Evolutionary conservation across 2,329 filamentous ascomycete species (phyloP).

Genomic region (Apiospora rasikravindrae): DNA sequence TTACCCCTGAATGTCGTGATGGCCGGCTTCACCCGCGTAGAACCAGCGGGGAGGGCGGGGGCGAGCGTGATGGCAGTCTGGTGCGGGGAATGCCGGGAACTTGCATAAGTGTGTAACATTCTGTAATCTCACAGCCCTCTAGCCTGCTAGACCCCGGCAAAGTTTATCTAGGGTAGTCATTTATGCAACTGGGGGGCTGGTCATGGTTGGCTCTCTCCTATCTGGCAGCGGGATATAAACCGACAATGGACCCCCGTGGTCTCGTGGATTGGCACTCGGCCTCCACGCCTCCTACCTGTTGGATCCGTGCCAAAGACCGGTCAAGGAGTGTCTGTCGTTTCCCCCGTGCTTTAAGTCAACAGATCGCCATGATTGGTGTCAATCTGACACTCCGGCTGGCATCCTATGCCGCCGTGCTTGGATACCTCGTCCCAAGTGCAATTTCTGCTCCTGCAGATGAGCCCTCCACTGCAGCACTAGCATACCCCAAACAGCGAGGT

Average conservation of each 20-base stretch:
- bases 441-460: not conserved
- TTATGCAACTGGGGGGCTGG: not conserved
- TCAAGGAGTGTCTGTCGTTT: not conserved
- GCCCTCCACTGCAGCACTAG: not conserved
- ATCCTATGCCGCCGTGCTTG: not conserved
- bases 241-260: not conserved
- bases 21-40: not conserved
- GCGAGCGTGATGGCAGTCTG: not conserved
- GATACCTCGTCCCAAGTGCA: not conserved
- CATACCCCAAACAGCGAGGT: conserved; percentile 13
- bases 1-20: not conserved
- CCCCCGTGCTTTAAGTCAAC: not conserved
- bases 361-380: not conserved
- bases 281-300: not conserved
- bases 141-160: not conserved
- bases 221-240: not conserved
- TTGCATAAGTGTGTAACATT: conserved; percentile 6
- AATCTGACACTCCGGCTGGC: not conserved
- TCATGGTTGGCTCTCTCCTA: not conserved
- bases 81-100: conserved; percentile 9
- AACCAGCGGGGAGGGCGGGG: not conserved
- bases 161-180: not conserved
- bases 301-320: not conserved
- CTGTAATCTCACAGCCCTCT: not conserved
- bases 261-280: not conserved